These are phyloP conservation scores for Phaffia australis DNA, from an alignment of 768 basidiomycete species.

Conservation along the genomic window DNA sequence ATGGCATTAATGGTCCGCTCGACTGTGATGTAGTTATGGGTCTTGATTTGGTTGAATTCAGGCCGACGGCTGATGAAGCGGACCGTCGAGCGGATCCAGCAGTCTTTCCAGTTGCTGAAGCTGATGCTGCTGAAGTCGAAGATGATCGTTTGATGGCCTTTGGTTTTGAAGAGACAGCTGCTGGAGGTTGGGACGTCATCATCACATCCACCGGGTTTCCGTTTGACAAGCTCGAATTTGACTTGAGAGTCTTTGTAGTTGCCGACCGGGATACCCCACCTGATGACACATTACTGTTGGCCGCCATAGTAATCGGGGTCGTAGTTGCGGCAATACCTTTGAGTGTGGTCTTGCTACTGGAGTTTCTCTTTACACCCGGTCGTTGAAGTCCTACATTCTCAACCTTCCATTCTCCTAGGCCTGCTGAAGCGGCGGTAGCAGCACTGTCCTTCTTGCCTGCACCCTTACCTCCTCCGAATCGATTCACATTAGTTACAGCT, in stretches of 20 bases:
- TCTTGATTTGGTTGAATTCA: background rate
- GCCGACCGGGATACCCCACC: background rate
- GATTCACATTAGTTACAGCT: constrained; percentile 23
- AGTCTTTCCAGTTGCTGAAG: background rate
- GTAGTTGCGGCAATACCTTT: constrained; percentile 6
- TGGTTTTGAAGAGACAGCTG: too few species aligned
- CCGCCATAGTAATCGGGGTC: background rate
- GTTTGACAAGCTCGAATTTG: background rate
- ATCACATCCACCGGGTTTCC: too few species aligned
- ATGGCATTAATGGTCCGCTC: background rate
- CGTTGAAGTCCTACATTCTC: constrained; percentile 7
- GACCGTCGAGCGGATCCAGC: constrained; percentile 16
- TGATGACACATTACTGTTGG: background rate
- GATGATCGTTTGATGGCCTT: background rate
- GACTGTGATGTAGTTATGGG: background rate
- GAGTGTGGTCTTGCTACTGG: constrained; percentile 22
- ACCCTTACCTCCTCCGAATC: constrained; percentile 13
- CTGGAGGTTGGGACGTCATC: background rate
- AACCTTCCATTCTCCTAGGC: constrained; percentile 11
- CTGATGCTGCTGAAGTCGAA: constrained; percentile 1
- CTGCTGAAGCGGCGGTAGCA: background rate
- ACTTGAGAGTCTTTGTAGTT: constrained; percentile 8
- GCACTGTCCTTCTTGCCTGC: too few species aligned
- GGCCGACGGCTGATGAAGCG: constrained; percentile 9
- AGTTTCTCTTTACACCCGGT: constrained; percentile 21